Evolutionary conservation across 805 yeast species (phyloP), one percentile per base, ranked within the genome.

Genomic region (Candida caryicola): DNA sequence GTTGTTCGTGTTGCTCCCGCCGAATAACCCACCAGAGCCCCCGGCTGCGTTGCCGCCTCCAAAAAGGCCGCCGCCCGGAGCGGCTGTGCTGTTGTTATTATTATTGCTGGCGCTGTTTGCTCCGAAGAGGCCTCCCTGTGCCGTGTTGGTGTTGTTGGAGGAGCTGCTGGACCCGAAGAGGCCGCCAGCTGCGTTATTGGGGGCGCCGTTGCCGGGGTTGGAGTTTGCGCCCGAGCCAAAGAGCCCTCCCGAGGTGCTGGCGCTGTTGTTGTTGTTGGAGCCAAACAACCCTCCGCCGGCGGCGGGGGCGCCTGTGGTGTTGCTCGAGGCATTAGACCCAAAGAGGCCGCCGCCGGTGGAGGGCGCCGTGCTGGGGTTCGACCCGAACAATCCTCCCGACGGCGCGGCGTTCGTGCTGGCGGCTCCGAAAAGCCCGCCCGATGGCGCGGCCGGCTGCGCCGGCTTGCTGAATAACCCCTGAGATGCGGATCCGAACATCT

Each of bases 401-500:
- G n/a, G n/a, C n/a, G n/a, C n/a, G 25, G 36, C 31, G 37, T 32
- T 33, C 29, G 36, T 12, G 25, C 40, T 50, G 36, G 41, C 46
- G 17, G 45, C 50, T 19, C 71, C 71, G 44, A 68, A 59, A n/a
- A 58, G 43, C 13, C 67, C 63, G 17, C 60, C 59, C 47, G 30
- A 27, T 7, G 39, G 29, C 4, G 39, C 18, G 23, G 37, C 39
- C 3, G 37, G 4, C 26, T 26, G 29, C n/a, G 34, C 36, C 5
- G 36, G 36, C 29, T 36, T 32, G 21, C 33, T 26, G 31, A 43
- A 43, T 17, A 43, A 36, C 14, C 47, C 47, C 8, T 42, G 42
- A 18, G 45, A 31, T 14, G 35, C 19, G 8, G 27, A 10, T 21
- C 41, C 44, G 33, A 39, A 39, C 25, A 36, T 32, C 4, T 29